Conservation (phyloP, 805 yeast species). For the Kazachstania kunashirensis region DNA sequence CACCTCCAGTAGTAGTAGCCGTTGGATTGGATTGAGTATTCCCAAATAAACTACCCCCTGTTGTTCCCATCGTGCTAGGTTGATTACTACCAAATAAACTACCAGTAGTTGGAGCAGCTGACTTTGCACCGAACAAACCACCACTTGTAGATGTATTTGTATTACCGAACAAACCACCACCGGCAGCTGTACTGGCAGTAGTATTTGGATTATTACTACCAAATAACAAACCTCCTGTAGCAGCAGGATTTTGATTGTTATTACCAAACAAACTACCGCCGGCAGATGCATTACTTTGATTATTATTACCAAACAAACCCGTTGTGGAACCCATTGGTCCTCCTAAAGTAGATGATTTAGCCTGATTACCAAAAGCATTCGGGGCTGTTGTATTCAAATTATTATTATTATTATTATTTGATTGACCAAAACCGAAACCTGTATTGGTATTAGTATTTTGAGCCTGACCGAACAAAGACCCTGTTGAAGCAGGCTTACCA, state of each 20-base stretch:
- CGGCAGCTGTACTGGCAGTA: conserved; percentile 9
- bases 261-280: conserved; percentile 14
- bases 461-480: conserved; percentile 2
- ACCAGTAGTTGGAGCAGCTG: conserved; percentile 5
- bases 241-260: conserved; percentile 4
- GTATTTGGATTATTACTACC: conserved; percentile 7
- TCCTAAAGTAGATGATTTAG: conserved; percentile 7
- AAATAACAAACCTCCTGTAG: conserved; percentile 7
- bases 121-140: conserved; percentile 9
- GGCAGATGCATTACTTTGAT: neutral
- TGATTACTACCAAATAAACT: conserved; percentile 10
- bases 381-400: conserved; percentile 1
- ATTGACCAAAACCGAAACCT: conserved; percentile 4
- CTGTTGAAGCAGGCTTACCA: conserved; percentile 4
- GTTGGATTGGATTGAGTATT: conserved; percentile 10
- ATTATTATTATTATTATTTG: conserved; percentile 16
- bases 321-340: neutral
- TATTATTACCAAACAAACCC: neutral
- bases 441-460: neutral
- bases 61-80: neutral
- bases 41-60: conserved; percentile 26
- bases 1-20: conserved; percentile 22
- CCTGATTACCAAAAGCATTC: neutral
- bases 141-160: conserved; percentile 2
- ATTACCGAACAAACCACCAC: conserved; percentile 31